These are phyloP conservation scores for Ceratocystis cubensis DNA, from an alignment of 2,329 filamentous ascomycete species.

Conservation along the genomic window DNA sequence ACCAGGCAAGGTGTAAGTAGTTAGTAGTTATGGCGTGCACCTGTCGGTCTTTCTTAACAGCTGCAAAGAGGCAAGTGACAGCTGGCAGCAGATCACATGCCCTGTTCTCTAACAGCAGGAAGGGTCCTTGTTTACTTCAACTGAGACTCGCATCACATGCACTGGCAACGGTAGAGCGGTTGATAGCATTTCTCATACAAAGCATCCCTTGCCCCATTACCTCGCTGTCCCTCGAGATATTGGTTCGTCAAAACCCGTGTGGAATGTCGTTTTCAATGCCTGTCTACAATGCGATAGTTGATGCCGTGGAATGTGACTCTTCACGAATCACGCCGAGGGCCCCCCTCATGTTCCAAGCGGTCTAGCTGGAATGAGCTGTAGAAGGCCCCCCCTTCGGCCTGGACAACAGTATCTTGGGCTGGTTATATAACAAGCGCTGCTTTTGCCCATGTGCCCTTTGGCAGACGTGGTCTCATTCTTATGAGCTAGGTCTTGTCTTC, in stretches of 20 bases:
- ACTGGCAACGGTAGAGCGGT: neutral
- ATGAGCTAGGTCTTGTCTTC: neutral
- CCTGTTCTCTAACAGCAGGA: neutral
- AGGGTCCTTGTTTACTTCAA: neutral
- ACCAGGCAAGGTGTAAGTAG: no score
- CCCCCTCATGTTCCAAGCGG: neutral
- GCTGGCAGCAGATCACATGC: neutral
- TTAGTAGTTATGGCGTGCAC: neutral
- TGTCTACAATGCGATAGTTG: neutral
- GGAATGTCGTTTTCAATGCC: slow-evolving; percentile 1
- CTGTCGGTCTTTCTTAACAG: neutral
- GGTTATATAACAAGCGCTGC: neutral
- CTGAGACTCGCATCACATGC: neutral
- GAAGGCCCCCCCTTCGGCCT: neutral
- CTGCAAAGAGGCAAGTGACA: neutral
- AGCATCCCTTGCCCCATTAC: neutral
- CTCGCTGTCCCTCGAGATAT: neutral
- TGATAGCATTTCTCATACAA: neutral
- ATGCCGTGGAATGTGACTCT: neutral
- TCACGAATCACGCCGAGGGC: neutral
- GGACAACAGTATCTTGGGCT: neutral
- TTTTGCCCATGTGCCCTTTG: neutral
- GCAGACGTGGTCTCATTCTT: neutral
- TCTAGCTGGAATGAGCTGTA: neutral
- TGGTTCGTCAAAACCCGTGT: neutral